Evolutionary conservation across 1,139 yeast species (phyloP).

Genomic region (Tardiomyces blankii): DNA sequence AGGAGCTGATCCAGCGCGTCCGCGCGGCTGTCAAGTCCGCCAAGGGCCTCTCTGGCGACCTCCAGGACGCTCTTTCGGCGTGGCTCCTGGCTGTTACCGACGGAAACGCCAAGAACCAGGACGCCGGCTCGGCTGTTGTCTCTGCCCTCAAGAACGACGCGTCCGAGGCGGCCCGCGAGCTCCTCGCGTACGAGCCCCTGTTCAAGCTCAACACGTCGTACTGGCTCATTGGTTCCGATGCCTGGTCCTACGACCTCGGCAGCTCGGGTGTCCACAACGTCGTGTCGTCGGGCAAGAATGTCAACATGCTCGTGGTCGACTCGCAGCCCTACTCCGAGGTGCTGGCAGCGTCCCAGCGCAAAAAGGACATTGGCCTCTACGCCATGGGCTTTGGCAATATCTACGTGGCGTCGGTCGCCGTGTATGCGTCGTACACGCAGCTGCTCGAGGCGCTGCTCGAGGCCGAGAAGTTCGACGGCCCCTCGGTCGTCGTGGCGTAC

Average conservation of each 20-base stretch:
- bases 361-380: constrained; percentile 88
- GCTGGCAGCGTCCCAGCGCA: constrained; percentile 35
- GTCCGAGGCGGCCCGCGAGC: constrained; percentile 4
- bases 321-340: constrained; percentile 65
- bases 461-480: constrained; percentile 82
- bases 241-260: constrained; percentile 93
- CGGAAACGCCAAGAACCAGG: background rate
- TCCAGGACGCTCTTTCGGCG: constrained; percentile 50
- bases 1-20: constrained; percentile 38
- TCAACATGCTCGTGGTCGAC: constrained; percentile 81
- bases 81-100: constrained; percentile 45
- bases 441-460: constrained; percentile 80
- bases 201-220: constrained; percentile 38
- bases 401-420: constrained; percentile 91
- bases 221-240: constrained; percentile 91
- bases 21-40: constrained; percentile 39
- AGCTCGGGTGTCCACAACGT: constrained; percentile 86
- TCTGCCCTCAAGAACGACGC: background rate
- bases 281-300: constrained; percentile 60
- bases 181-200: constrained; percentile 30
- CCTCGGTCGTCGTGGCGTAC: constrained; percentile 83
- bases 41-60: constrained; percentile 35
- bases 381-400: constrained; percentile 91
- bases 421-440: constrained; percentile 89
- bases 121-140: background rate